Percentiles rank a stretch among this genome's conserved stretches.
Conservation (phyloP, 345 rosid genomes). For the Eucalyptus albens region DNA sequence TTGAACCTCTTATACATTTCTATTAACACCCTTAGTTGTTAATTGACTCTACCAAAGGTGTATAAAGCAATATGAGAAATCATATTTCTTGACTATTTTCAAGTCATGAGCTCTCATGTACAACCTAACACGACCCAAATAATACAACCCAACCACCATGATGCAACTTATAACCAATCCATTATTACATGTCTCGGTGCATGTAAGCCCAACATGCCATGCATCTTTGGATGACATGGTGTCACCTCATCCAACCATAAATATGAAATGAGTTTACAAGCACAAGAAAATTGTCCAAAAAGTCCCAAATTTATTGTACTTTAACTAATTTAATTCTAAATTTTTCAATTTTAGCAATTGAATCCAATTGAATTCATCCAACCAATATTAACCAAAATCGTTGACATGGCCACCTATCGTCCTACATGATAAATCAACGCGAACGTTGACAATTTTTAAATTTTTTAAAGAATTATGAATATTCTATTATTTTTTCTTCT, state of each 20-base stretch:
- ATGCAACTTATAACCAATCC: background rate
- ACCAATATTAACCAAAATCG: no score
- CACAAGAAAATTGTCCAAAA: no score
- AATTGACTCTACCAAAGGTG: background rate
- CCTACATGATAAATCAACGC: no score
- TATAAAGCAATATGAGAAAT: background rate
- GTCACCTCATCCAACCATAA: background rate
- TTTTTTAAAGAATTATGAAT: no score
- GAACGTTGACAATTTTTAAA: no score
- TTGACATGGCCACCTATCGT: fast-evolving
- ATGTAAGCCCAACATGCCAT: background rate
- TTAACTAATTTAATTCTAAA: fast-evolving
- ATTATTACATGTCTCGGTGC: background rate
- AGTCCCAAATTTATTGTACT: fast-evolving
- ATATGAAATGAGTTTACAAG: background rate
- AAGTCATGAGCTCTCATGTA: background rate
- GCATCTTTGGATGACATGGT: background rate
- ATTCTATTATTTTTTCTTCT: no score
- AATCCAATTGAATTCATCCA: no score
- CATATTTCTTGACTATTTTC: background rate
- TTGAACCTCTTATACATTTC: background rate
- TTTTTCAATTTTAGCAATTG: no score
- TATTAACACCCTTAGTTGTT: background rate
- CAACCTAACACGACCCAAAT: background rate
- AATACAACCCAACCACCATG: background rate